Conservation (phyloP, 352 stramenopile species). For the Phytophthora quininea region DNA sequence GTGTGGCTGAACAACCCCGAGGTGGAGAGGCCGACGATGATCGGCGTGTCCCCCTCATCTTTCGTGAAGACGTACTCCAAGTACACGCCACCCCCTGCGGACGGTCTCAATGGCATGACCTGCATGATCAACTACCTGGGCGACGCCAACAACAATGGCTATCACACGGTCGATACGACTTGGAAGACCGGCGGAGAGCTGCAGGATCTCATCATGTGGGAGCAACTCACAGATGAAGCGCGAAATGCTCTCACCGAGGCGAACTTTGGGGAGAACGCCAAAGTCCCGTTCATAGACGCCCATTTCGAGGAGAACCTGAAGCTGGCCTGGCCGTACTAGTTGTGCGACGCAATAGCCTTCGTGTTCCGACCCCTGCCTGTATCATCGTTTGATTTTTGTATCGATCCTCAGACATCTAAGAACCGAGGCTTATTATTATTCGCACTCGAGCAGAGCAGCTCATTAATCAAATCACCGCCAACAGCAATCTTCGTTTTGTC, state of each 20-base stretch:
- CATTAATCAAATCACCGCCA: too few species aligned
- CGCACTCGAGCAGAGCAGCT: too few species aligned
- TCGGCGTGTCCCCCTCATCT: conserved; percentile 13
- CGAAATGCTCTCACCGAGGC: conserved; percentile 12
- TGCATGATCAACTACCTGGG: conserved; percentile 18
- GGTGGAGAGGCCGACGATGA: conserved; percentile 9
- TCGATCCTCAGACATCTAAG: too few species aligned
- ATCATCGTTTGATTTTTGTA: too few species aligned
- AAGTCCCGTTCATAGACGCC: conserved; percentile 24
- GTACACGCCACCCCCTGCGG: conserved; percentile 14
- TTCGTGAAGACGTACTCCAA: conserved; percentile 16
- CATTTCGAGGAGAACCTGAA: conserved; percentile 21
- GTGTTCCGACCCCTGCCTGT: too few species aligned
- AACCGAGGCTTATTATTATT: too few species aligned
- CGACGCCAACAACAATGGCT: neutral
- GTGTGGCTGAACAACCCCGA: conserved; percentile 39
- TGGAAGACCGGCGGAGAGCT: conserved; percentile 7
- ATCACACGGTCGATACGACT: conserved; percentile 16
- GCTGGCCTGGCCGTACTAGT: conserved; percentile 10
- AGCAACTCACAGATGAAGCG: conserved; percentile 12
- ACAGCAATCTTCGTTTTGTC: too few species aligned
- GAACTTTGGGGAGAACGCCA: conserved; percentile 24
- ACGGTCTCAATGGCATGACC: conserved; percentile 12
- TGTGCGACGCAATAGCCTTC: too few species aligned
- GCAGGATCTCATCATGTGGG: conserved; percentile 19